phyloP scores from a whole-genome alignment of 768 basidiomycete species.

The Russula sp. region DNA sequence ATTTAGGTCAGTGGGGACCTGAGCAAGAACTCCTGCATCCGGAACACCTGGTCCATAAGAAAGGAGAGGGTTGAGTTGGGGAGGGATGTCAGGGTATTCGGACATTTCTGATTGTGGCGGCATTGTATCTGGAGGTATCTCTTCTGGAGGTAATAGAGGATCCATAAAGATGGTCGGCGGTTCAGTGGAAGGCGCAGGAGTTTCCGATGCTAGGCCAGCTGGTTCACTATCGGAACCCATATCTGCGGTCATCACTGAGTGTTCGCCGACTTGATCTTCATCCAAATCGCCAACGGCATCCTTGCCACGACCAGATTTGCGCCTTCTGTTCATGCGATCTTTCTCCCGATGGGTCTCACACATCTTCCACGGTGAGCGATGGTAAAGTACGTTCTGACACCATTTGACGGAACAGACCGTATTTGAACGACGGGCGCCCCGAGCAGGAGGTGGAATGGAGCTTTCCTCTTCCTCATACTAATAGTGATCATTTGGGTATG shows the following conservation, averaged over 20 bases:
- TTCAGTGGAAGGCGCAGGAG: background rate
- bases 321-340: slow-evolving; percentile 29
- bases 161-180: slow-evolving; percentile 15
- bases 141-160: slow-evolving; percentile 15
- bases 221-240: background rate
- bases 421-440: slow-evolving; percentile 30
- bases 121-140: background rate
- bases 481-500: background rate
- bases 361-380: slow-evolving; percentile 40
- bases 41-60: slow-evolving; percentile 1
- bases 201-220: background rate
- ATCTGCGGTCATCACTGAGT: background rate
- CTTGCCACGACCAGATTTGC: slow-evolving; percentile 26
- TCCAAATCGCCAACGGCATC: background rate
- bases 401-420: slow-evolving; percentile 34
- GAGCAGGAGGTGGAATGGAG: slow-evolving; percentile 26
- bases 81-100: background rate
- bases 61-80: slow-evolving; percentile 3
- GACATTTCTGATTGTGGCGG: slow-evolving; percentile 1
- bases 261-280: slow-evolving; percentile 4
- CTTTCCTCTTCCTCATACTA: slow-evolving; percentile 12
- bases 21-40: background rate
- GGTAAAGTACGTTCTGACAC: slow-evolving; percentile 40
- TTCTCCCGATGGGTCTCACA: slow-evolving; percentile 40
- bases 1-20: background rate